A percentile compares a stretch with the other conserved stretches of the same genome.
These are phyloP conservation scores for Cladosporium sp. DNA, from an alignment of 2,329 filamentous ascomycete genomes.

Conservation along the genomic window DNA sequence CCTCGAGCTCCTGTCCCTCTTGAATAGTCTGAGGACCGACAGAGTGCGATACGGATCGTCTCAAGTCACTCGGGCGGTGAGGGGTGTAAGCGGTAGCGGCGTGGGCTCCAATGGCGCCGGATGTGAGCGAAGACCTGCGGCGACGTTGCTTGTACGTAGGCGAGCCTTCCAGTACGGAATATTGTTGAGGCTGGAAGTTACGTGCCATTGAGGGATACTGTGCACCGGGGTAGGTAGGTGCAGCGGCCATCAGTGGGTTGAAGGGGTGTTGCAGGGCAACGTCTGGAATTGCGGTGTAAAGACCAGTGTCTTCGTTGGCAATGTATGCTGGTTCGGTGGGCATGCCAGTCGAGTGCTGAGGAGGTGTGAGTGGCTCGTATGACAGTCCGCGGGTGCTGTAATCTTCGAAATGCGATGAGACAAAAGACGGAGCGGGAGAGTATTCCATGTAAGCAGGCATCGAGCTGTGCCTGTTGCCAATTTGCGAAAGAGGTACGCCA, in stretches of 20 bases:
- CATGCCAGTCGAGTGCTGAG: slow-evolving; percentile 84
- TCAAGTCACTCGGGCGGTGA: slow-evolving; percentile 84
- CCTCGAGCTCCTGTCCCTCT: slow-evolving; percentile 63
- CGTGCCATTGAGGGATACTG: slow-evolving; percentile 73
- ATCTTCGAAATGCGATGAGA: slow-evolving; percentile 97
- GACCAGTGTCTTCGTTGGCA: slow-evolving; percentile 92
- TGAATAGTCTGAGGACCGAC: slow-evolving; percentile 68
- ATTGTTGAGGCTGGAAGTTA: slow-evolving; percentile 73
- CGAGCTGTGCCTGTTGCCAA: slow-evolving; percentile 92
- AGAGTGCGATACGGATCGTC: slow-evolving; percentile 85
- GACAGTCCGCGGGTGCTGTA: slow-evolving; percentile 96
- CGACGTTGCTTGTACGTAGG: slow-evolving; percentile 98
- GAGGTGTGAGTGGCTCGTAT: slow-evolving; percentile 94
- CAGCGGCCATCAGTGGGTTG: slow-evolving; percentile 87
- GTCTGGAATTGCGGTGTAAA: slow-evolving; percentile 94
- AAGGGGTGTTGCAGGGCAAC: slow-evolving; percentile 74
- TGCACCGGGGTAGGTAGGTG: slow-evolving; percentile 76
- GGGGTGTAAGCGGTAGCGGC: slow-evolving; percentile 54
- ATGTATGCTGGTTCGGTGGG: slow-evolving; percentile 92
- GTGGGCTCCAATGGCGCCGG: slow-evolving; percentile 49
- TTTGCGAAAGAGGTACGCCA: slow-evolving; percentile 76
- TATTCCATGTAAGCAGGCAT: slow-evolving; percentile 99
- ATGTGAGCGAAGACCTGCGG: slow-evolving; percentile 88
- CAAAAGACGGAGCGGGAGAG: slow-evolving; percentile 94
- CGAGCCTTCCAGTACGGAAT: slow-evolving; percentile 87